Conservation (phyloP, 768 basidiomycete genomes). For the Amanita inopinata region DNA sequence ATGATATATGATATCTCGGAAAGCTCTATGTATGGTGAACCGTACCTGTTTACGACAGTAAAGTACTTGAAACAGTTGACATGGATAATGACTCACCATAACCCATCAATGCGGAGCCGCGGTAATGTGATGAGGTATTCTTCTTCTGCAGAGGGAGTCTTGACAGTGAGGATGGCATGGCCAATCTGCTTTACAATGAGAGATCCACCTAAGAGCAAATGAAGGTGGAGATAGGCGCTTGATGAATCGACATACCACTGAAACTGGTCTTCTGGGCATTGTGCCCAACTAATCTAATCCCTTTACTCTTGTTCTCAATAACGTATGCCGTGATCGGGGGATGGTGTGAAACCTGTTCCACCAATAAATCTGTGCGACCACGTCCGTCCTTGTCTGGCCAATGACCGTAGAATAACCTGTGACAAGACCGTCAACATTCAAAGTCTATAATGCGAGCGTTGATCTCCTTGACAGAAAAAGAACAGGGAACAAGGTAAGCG, state of each 20-base stretch:
- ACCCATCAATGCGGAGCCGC: slow-evolving; percentile 83
- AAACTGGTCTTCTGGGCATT: slow-evolving; percentile 95
- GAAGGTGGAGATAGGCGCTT: slow-evolving; percentile 1
- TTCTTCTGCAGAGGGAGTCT: slow-evolving; percentile 39
- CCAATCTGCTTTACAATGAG: slow-evolving; percentile 93
- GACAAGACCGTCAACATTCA: not conserved
- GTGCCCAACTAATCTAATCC: slow-evolving; percentile 72
- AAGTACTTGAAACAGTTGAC: not conserved
- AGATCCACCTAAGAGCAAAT: slow-evolving; percentile 38
- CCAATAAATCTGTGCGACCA: slow-evolving; percentile 75
- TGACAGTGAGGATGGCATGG: slow-evolving; percentile 75
- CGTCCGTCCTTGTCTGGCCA: slow-evolving; percentile 74
- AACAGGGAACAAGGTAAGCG: no score
- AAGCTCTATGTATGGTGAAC: slow-evolving; percentile 89
- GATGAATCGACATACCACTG: slow-evolving; percentile 37
- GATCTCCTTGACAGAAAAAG: no score
- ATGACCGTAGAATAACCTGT: slow-evolving; percentile 77
- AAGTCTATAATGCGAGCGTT: not conserved
- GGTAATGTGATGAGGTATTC: slow-evolving; percentile 90
- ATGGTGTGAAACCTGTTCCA: slow-evolving; percentile 97
- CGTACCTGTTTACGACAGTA: slow-evolving; percentile 28
- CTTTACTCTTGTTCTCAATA: slow-evolving; percentile 74
- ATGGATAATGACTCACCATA: slow-evolving; percentile 42
- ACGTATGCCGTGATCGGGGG: slow-evolving; percentile 82
- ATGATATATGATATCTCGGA: slow-evolving; percentile 72